These are phyloP conservation scores for Candida montana DNA, from an alignment of 805 yeast genomes.

Conservation along the genomic window DNA sequence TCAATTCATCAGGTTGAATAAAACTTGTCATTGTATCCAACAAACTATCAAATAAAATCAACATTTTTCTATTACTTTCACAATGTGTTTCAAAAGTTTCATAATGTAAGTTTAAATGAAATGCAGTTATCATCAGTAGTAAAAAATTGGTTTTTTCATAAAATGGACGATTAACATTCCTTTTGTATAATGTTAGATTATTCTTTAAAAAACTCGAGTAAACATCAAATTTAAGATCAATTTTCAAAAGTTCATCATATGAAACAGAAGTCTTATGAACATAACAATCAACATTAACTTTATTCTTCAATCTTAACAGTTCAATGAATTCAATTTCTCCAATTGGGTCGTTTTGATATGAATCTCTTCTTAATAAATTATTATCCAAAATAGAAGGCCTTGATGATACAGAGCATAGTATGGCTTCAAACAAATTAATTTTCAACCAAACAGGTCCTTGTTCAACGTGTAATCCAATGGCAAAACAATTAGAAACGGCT, in stretches of 20 bases:
- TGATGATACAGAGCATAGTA: slow-evolving; percentile 14
- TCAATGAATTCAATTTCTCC: slow-evolving; percentile 16
- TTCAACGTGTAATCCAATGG: slow-evolving; percentile 16
- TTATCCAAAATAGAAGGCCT: slow-evolving; percentile 18
- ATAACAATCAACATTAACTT: slow-evolving; percentile 11
- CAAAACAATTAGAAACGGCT: slow-evolving; percentile 18
- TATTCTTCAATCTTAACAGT: slow-evolving; percentile 16
- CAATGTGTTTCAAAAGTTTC: slow-evolving; percentile 10
- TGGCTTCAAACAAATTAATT: slow-evolving; percentile 16
- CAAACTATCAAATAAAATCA: neutral
- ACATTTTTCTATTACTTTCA: slow-evolving; percentile 14
- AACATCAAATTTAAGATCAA: slow-evolving; percentile 14
- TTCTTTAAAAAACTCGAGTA: slow-evolving; percentile 8
- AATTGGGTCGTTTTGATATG: slow-evolving; percentile 6
- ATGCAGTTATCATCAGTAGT: slow-evolving; percentile 7
- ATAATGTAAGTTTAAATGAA: slow-evolving; percentile 18
- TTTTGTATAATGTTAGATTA: neutral
- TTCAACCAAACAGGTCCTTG: slow-evolving; percentile 20
- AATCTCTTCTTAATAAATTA: slow-evolving; percentile 8
- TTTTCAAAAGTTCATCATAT: slow-evolving; percentile 7
- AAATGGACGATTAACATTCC: neutral
- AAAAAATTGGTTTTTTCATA: slow-evolving; percentile 7
- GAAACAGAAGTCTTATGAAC: slow-evolving; percentile 3
- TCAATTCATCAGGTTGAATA: slow-evolving; percentile 1
- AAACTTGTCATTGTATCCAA: slow-evolving; percentile 5